Evolutionary conservation across 495 filamentous ascomycete species (phyloP).

Genomic region (Copromyces sp.): DNA sequence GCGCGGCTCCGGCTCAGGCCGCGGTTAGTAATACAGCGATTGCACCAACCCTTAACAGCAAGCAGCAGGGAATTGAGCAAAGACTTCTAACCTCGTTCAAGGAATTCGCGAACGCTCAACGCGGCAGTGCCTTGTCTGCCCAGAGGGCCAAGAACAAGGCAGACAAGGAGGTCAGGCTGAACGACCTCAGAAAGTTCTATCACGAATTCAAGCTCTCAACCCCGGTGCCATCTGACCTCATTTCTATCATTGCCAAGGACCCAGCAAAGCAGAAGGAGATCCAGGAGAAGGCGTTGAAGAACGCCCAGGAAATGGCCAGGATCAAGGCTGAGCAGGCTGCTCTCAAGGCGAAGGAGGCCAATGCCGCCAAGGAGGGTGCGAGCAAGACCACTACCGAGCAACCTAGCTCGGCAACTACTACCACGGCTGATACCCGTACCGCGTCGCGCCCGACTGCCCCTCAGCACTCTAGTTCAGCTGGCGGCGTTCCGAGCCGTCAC

Average conservation of each 20-base stretch:
- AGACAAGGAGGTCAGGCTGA: slow-evolving; percentile 82
- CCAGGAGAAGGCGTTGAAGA: slow-evolving; percentile 67
- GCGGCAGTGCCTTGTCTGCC: slow-evolving; percentile 55
- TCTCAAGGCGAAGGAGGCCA: slow-evolving; percentile 30
- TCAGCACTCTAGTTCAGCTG: slow-evolving; percentile 23
- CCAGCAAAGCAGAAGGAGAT: slow-evolving; percentile 85
- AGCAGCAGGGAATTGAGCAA: slow-evolving; percentile 45
- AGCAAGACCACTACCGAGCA: slow-evolving; percentile 22
- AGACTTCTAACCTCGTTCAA: slow-evolving; percentile 74
- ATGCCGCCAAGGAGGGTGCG: slow-evolving; percentile 23
- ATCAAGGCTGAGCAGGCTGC: slow-evolving; percentile 27
- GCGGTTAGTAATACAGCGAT: slow-evolving; percentile 59
- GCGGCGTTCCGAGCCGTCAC: slow-evolving; percentile 26
- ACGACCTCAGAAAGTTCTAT: slow-evolving; percentile 91
- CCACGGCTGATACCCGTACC: slow-evolving; percentile 19
- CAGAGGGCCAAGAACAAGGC: slow-evolving; percentile 62
- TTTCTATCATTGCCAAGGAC: slow-evolving; percentile 94
- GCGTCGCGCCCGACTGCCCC: slow-evolving; percentile 18
- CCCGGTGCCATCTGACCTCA: slow-evolving; percentile 81
- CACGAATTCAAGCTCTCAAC: slow-evolving; percentile 86
- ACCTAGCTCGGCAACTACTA: slow-evolving; percentile 13
- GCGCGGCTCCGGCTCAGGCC: slow-evolving; percentile 9
- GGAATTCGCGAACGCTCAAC: slow-evolving; percentile 53
- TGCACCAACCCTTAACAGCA: not conserved
- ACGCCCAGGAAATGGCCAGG: slow-evolving; percentile 49